phyloP scores from a whole-genome alignment of 2,329 filamentous ascomycete genomes.

The Aureobasidium uvarum region DNA sequence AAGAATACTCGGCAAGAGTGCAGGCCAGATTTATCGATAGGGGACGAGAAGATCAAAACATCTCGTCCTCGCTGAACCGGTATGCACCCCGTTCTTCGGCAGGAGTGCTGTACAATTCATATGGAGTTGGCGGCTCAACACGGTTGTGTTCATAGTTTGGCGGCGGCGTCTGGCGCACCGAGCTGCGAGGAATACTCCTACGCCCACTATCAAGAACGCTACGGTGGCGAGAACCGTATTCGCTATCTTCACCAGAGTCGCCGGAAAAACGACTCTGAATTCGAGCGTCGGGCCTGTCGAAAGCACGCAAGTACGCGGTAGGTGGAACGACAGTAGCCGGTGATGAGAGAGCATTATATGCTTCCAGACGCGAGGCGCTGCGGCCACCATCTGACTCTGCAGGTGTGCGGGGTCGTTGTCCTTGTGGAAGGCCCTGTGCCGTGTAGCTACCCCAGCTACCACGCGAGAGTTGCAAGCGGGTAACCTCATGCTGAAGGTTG shows the following conservation, averaged over 20 bases:
- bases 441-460: conserved; percentile 25
- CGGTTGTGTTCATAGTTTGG: not conserved
- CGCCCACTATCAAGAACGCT: not conserved
- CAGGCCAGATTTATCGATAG: not conserved
- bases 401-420: conserved; percentile 1
- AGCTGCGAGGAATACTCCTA: conserved; percentile 18
- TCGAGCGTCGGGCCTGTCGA: conserved; percentile 26
- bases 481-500: conserved; percentile 32
- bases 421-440: conserved; percentile 27
- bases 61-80: conserved; percentile 29
- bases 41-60: conserved; percentile 31
- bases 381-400: conserved; percentile 20
- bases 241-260: conserved; percentile 30
- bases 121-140: conserved; percentile 32
- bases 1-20: not conserved
- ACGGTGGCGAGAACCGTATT: conserved; percentile 12
- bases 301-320: conserved; percentile 2
- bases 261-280: conserved; percentile 33
- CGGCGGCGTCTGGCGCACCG: conserved; percentile 7
- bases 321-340: conserved; percentile 24
- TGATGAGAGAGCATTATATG: conserved; percentile 26
- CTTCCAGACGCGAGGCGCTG: conserved; percentile 18
- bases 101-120: conserved; percentile 35
- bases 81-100: conserved; percentile 34
- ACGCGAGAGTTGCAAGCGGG: conserved; percentile 17